A percentile compares a stretch with the other conserved stretches of the same genome.
phyloP scores from a whole-genome alignment of 176 grass and related monocot genomes.

The Thinopyrum elongatum region DNA sequence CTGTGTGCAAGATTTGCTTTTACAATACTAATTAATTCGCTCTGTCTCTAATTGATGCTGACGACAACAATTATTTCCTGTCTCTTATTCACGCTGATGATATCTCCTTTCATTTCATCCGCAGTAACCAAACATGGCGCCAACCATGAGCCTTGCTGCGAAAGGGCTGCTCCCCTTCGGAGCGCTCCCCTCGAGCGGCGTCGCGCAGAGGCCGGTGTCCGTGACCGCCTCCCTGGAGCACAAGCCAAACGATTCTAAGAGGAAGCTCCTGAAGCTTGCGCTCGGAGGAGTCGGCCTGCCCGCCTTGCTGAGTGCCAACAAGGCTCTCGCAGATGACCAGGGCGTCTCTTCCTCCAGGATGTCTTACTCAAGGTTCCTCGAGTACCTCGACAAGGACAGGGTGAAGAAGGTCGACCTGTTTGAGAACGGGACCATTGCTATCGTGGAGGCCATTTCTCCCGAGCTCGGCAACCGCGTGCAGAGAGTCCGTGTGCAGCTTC shows the following conservation, averaged over 20 bases:
- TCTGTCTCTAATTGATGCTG: too few relatives aligned
- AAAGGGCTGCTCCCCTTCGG: slow-evolving; percentile 45
- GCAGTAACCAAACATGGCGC: slow-evolving; percentile 62
- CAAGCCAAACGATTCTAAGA: slow-evolving; percentile 55
- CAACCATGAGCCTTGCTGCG: slow-evolving; percentile 56
- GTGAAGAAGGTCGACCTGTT: slow-evolving; percentile 95
- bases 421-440: slow-evolving; percentile 91
- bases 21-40: too few relatives aligned
- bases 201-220: slow-evolving; percentile 43
- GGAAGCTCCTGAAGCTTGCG: slow-evolving; percentile 82
- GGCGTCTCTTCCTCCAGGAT: slow-evolving; percentile 93
- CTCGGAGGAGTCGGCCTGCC: slow-evolving; percentile 73
- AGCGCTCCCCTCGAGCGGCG: slow-evolving; percentile 43
- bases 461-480: slow-evolving; percentile 92
- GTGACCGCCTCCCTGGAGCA: slow-evolving; percentile 66
- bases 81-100: not conserved
- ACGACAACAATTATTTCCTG: not conserved
- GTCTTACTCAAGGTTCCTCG: slow-evolving; percentile 95
- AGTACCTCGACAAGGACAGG: slow-evolving; percentile 96
- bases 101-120: not conserved
- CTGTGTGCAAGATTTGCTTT: too few relatives aligned
- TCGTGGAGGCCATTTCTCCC: slow-evolving; percentile 90
- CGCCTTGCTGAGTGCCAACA: slow-evolving; percentile 51
- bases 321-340: slow-evolving; percentile 83
- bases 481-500: slow-evolving; percentile 92